Evolutionary conservation across 2,329 filamentous ascomycete genomes (phyloP), one percentile per base, ranked within the genome.

Genomic region (Gnomoniopsis sp.): DNA sequence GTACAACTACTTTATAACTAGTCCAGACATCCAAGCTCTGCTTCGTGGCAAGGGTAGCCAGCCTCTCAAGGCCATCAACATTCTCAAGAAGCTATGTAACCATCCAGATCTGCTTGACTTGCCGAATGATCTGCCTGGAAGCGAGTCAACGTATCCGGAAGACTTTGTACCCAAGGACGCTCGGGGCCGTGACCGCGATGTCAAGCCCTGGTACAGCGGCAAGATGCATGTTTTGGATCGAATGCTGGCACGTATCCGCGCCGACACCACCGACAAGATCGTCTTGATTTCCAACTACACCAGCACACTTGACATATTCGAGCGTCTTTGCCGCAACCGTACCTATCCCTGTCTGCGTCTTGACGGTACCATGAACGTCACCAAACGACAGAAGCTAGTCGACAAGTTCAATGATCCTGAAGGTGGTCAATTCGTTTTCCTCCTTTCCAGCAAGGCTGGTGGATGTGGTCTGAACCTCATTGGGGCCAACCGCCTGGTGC

Each of bases 221-320:
- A 99, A 99, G 74, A 97, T 99, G 92, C 87, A 91, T 68, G 95
- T 99, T 3, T 84, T 99, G n/a, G 95, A 97, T 70, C 88, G 93
- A 58, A 99, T 99, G 96, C 85, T 99, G 52, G 91, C 93, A 36
- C 89, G 93, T 30, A 99, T 99, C 66, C 90, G 91, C 17, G 88
- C 93, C 67, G 93, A 98, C 68, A 98, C 95, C 0, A 97, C 96
- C 68, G 95, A 99, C 82, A 99, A 99, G 75, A 99, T 99, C 68
- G 95, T 99, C 14, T 84, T 99, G 58, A 99, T 99, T 73, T 96
- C 91, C 74, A 99, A 99, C 70, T 99, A 98, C 75, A 99, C 95
- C 0, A 90, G 95, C 67, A 99, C 95, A 0, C 83, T 99, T 3
- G 95, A 99, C 72, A 81, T 99, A 3, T 98, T 99, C 69, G 93